Conservation (phyloP, 2,329 filamentous ascomycete species). For the Sclerotinia subarctica region DNA sequence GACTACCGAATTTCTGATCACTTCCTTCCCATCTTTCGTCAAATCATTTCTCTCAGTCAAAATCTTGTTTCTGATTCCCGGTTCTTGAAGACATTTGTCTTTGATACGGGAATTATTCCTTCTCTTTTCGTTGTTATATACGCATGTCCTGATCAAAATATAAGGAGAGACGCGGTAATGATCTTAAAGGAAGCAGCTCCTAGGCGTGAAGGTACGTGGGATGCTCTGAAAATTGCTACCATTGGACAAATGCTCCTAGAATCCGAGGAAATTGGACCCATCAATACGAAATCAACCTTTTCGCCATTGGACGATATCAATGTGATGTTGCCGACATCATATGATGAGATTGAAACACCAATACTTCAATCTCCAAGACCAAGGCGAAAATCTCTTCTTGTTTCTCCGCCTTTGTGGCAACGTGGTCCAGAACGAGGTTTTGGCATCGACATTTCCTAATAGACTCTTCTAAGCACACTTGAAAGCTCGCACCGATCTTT, state of each 20-base stretch:
- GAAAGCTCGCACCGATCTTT: background rate
- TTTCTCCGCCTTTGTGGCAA: conserved; percentile 18
- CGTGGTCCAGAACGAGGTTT: conserved; percentile 6
- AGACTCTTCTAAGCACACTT: background rate
- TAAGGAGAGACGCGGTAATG: conserved; percentile 27
- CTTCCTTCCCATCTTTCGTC: conserved; percentile 21
- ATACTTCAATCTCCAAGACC: conserved; percentile 10
- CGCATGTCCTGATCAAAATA: conserved; percentile 20
- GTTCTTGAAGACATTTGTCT: conserved; percentile 30
- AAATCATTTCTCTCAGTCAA: conserved; percentile 25
- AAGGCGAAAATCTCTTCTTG: conserved; percentile 19
- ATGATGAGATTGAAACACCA: conserved; percentile 9
- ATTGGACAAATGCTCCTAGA: conserved; percentile 22
- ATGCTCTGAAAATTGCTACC: conserved; percentile 24
- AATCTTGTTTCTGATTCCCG: conserved; percentile 21
- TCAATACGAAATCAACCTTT: conserved; percentile 8
- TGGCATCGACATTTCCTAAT: background rate
- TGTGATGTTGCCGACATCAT: conserved; percentile 8
- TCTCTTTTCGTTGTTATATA: conserved; percentile 27
- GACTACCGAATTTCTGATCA: conserved; percentile 6
- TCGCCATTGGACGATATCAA: conserved; percentile 10
- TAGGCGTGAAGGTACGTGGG: conserved; percentile 30
- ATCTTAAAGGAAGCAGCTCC: conserved; percentile 23
- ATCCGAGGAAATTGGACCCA: conserved; percentile 16
- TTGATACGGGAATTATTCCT: conserved; percentile 29